A percentile compares a stretch with the other conserved stretches of the same genome.
phyloP scores from a whole-genome alignment of 164 flowering plant genomes.

The Magnolia changhungtana region DNA sequence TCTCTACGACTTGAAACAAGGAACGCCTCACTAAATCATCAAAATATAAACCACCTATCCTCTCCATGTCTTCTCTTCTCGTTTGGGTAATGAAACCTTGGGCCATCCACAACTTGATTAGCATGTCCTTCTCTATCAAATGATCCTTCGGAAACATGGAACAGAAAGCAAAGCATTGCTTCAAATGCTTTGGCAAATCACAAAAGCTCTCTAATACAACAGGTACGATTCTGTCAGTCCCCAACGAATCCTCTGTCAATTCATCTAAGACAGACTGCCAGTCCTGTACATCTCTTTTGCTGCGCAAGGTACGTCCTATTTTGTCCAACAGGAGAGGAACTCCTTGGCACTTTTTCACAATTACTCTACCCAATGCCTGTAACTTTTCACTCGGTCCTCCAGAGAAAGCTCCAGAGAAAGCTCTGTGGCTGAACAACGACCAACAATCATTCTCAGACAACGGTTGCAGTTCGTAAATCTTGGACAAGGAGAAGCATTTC shows the following conservation, averaged over 20 bases:
- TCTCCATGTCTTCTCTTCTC: background rate
- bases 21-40: background rate
- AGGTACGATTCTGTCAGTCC: background rate
- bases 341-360: slow-evolving; percentile 13
- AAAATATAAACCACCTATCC: background rate
- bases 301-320: background rate
- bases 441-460: slow-evolving; percentile 15
- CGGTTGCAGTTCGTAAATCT: background rate
- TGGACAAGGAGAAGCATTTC: background rate
- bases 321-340: slow-evolving; percentile 3
- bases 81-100: slow-evolving; percentile 2
- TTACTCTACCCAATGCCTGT: background rate
- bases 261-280: slow-evolving; percentile 11
- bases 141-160: background rate
- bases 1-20: background rate
- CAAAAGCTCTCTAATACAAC: background rate
- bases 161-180: slow-evolving; percentile 4
- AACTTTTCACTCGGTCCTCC: no score
- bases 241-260: background rate
- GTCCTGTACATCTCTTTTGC: background rate
- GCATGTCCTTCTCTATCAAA: background rate
- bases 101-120: slow-evolving; percentile 1
- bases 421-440: slow-evolving; percentile 6
- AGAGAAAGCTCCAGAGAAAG: no score
- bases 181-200: background rate